phyloP scores from a whole-genome alignment of 805 yeast genomes.

The Saccharomycopsis oosterbeekiorum region DNA sequence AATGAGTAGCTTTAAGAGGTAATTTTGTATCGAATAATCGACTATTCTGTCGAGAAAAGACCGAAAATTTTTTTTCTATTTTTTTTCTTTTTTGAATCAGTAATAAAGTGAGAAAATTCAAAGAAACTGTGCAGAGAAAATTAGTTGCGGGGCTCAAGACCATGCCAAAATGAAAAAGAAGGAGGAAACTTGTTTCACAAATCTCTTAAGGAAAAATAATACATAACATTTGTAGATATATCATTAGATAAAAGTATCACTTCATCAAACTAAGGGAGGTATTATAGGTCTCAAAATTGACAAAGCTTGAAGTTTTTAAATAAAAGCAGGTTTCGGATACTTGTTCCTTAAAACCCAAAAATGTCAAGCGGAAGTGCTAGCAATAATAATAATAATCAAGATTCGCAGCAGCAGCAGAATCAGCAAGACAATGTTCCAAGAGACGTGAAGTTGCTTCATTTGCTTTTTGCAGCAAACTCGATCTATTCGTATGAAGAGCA shows the following conservation, averaged over 20 bases:
- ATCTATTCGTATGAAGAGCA: conserved; percentile 89
- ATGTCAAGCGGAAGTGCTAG: not conserved
- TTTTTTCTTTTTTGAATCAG: not conserved
- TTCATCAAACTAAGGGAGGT: no score
- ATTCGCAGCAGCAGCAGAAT: not conserved
- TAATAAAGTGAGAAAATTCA: not conserved
- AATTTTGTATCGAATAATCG: not conserved
- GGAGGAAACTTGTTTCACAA: no score
- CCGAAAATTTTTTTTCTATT: not conserved
- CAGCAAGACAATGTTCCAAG: conserved; percentile 41
- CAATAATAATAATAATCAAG: not conserved
- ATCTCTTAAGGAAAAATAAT: no score
- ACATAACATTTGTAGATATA: no score
- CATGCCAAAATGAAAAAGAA: not conserved
- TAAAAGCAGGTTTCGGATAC: no score
- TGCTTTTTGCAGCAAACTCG: conserved; percentile 89
- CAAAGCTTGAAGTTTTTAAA: not conserved
- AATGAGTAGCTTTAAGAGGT: not conserved
- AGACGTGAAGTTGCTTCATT: conserved; percentile 82
- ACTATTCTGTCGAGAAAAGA: not conserved
- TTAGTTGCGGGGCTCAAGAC: not conserved
- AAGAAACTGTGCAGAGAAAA: not conserved
- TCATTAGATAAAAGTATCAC: no score
- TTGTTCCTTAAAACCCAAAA: not conserved
- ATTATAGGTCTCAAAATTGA: no score